These are phyloP conservation scores for Selaginella tamariscina DNA, from an alignment of 75 land plant genomes.

Conservation along the genomic window DNA sequence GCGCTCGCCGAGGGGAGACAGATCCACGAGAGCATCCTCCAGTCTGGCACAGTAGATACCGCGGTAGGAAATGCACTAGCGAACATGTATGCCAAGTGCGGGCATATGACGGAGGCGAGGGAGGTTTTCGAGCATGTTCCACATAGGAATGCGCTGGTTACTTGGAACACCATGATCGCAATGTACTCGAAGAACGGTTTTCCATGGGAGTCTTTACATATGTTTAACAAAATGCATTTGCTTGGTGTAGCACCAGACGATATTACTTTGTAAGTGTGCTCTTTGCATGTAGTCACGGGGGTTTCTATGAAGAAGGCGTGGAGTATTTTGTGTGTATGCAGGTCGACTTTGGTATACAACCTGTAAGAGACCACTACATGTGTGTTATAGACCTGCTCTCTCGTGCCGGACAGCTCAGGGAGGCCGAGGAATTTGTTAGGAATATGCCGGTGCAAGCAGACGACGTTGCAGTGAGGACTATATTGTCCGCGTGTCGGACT, in stretches of 20 bases:
- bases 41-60: not conserved
- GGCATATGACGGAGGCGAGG: not conserved
- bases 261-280: not conserved
- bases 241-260: not conserved
- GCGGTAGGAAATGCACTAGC: not conserved
- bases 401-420: not conserved
- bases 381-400: not conserved
- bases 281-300: not conserved
- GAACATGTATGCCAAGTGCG: conserved; percentile 1
- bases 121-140: not conserved
- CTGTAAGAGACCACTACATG: not conserved
- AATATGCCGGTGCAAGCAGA: not conserved
- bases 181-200: not conserved
- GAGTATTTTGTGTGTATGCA: not conserved
- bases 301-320: not conserved
- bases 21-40: not conserved
- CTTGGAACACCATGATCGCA: not conserved
- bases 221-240: not conserved
- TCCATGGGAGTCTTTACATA: not conserved
- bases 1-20: not conserved
- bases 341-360: not conserved
- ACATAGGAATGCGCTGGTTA: not conserved
- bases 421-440: conserved; percentile 1
- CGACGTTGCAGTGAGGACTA: not conserved
- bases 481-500: too few relatives aligned